Conservation (phyloP, 148 eudicot genomes). For the Rhododendron kiyosumense region DNA sequence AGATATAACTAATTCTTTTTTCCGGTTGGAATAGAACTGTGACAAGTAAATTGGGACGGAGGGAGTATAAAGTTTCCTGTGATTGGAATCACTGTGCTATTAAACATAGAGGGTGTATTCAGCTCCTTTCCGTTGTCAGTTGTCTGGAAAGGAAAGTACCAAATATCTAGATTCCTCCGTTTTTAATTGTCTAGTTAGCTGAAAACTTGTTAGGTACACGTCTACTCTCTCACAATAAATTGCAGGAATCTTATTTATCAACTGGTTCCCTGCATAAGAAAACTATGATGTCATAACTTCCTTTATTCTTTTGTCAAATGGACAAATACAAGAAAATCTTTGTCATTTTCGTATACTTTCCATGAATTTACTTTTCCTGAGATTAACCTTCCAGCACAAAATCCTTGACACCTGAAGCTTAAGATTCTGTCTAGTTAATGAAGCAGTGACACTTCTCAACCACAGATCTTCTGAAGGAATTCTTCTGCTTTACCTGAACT, state of each 20-base stretch:
- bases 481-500: neutral
- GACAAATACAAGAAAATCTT: neutral
- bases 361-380: neutral
- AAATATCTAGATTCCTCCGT: neutral
- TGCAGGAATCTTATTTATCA: neutral
- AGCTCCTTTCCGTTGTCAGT: neutral
- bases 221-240: neutral
- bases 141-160: neutral
- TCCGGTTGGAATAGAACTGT: too few relatives aligned
- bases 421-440: neutral
- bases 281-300: neutral
- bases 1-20: too few relatives aligned
- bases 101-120: neutral
- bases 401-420: neutral
- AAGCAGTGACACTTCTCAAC: neutral
- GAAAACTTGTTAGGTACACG: neutral
- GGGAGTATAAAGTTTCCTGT: neutral
- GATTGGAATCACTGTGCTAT: neutral
- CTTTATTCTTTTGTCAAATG: neutral
- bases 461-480: neutral
- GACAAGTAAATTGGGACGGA: too few relatives aligned
- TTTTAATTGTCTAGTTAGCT: neutral
- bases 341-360: neutral
- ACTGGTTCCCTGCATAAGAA: neutral
- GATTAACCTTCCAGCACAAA: neutral